Evolutionary conservation across 2,329 filamentous ascomycete genomes (phyloP).

Genomic region (Rhinocladiella similis): DNA sequence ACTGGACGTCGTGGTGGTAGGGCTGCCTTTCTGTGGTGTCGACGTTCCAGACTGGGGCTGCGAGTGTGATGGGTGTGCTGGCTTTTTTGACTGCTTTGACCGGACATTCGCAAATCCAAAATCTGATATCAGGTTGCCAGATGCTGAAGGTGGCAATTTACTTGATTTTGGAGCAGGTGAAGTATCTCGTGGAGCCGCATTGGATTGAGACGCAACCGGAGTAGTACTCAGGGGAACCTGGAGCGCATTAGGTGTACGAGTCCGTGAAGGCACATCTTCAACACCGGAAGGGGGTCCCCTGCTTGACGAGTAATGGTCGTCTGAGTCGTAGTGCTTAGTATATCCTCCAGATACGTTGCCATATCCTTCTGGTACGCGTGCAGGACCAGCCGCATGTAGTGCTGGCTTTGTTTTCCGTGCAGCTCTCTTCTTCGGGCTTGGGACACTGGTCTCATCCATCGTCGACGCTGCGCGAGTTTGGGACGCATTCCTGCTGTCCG

Average conservation of each 20-base stretch:
- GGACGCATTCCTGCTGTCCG: not conserved
- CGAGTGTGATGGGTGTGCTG: constrained; percentile 47
- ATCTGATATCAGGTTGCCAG: constrained; percentile 81
- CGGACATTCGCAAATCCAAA: constrained; percentile 56
- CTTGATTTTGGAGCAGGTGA: constrained; percentile 36
- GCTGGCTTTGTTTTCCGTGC: constrained; percentile 60
- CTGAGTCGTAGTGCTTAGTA: constrained; percentile 63
- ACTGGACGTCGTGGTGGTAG: constrained; percentile 47
- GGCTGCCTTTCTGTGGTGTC: constrained; percentile 58
- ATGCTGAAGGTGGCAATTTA: constrained; percentile 65
- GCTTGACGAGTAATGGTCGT: not conserved
- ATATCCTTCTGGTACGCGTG: constrained; percentile 63
- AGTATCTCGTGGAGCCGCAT: constrained; percentile 46
- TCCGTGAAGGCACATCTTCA: constrained; percentile 48
- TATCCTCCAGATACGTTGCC: constrained; percentile 70
- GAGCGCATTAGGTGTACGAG: constrained; percentile 52
- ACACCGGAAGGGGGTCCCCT: constrained; percentile 57
- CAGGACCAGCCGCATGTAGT: constrained; percentile 61
- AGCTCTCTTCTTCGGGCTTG: constrained; percentile 40
- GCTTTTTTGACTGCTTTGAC: constrained; percentile 57
- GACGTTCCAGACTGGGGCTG: constrained; percentile 64
- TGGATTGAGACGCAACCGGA: constrained; percentile 35
- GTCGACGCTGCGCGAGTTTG: not conserved
- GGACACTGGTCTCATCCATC: constrained; percentile 25
- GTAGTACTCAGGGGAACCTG: constrained; percentile 44